phyloP scores from a whole-genome alignment of 2,329 filamentous ascomycete species.

The Fusarium praegraminearum region DNA sequence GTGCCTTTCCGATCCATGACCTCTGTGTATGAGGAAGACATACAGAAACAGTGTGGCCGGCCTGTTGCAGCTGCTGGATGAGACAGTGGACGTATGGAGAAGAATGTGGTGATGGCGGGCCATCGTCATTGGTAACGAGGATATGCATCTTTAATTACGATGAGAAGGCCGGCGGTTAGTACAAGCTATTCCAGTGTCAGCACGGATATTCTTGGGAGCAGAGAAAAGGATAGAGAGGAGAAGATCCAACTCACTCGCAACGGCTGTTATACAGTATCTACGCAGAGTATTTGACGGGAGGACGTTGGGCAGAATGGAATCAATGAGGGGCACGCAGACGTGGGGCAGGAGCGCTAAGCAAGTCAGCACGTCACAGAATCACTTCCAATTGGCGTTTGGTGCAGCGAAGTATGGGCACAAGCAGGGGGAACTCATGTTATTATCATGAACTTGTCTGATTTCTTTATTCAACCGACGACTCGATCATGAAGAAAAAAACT shows the following conservation, averaged over 20 bases:
- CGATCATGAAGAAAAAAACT: constrained; percentile 36
- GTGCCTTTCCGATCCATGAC: constrained; percentile 98
- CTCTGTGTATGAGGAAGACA: constrained; percentile 91
- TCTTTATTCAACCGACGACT: constrained; percentile 34
- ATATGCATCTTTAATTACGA: constrained; percentile 65
- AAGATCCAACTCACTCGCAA: constrained; percentile 12
- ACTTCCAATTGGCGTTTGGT: constrained; percentile 29
- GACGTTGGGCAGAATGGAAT: constrained; percentile 28
- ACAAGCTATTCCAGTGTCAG: constrained; percentile 10
- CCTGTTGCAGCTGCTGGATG: constrained; percentile 74
- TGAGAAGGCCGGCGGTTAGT: background rate
- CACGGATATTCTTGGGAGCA: background rate
- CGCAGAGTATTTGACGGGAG: constrained; percentile 24
- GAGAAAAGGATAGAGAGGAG: background rate
- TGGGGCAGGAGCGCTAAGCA: constrained; percentile 44
- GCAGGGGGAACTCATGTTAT: constrained; percentile 24
- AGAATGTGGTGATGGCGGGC: constrained; percentile 80
- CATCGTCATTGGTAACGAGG: constrained; percentile 82
- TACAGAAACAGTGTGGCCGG: constrained; percentile 90
- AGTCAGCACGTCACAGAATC: constrained; percentile 42
- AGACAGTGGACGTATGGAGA: constrained; percentile 85
- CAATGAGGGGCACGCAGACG: constrained; percentile 40
- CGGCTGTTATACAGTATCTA: constrained; percentile 10
- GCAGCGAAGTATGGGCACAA: constrained; percentile 9
- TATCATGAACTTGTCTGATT: constrained; percentile 42